Base-by-base conservation (phyloP, 495 filamentous ascomycete genomes). In the Aspergillus saccharolyticus region DNA sequence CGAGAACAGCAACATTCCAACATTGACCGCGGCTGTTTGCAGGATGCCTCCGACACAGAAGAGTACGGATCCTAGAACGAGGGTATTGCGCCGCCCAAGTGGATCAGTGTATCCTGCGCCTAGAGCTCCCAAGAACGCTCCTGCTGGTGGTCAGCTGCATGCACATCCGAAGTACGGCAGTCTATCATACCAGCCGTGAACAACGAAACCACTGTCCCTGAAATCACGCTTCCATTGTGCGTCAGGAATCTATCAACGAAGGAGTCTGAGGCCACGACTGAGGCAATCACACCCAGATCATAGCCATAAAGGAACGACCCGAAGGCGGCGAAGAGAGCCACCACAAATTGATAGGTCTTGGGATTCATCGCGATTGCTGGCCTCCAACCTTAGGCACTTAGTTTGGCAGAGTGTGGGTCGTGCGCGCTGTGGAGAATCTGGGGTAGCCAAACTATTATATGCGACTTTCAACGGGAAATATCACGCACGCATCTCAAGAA, bases 241-340 rank as follows among this genome's bases (percentile, higher is more conserved):
- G 14, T 24, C 24, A 55, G 9, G 44, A 64, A 64, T 19, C 49
- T 46, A 18, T 55, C 54, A 43, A 58, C 42, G 8, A 64, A 55
- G 60, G 59, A 65, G 17, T 57, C 53, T 25, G 55, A 57, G 18
- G 63, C 59, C 12, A 65, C 55, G 22, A 57, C 80, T 53, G 78
- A 78, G 24, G 80, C 78, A 54, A 83, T 80, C 30, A 82, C 77
- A 63, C 79, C 79, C 17, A 65, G 56, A 59, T 69, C 64, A 50
- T 70, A 79, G 20, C 79, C 80, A 63, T 68, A 83, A 22, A 80
- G 73, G 43, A 81, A 71, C 3, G 77, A 78, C 8, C 79, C 79
- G 53, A 82, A 65, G 20, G 78, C 78, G 54, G 80, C 80, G 61
- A 82, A 82, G 14, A 80, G 68, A 63, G 76, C 74, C 28, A 81